Evolutionary conservation across 2,329 filamentous ascomycete genomes (phyloP), one percentile per base, ranked within the genome.

Genomic region (Aspergillus brasiliensis): DNA sequence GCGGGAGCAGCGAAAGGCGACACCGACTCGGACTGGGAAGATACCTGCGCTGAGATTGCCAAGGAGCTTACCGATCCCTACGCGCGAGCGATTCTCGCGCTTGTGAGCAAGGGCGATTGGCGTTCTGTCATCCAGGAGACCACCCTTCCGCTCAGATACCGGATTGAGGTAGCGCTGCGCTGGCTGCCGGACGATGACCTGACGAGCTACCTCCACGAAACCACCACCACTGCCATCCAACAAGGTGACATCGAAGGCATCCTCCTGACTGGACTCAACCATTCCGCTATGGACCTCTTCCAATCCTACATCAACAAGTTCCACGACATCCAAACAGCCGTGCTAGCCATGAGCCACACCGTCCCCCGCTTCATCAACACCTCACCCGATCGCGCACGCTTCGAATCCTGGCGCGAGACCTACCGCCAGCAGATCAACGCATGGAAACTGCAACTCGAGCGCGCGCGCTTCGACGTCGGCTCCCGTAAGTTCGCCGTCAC

Each of bases 31-130:
- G 84, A 85, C 51, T 87, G 87, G 78, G 81, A 84, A 63, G 83
- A 87, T 62, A 83, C 86, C 46, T 87, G 86, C 63, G 75, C 80
- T 10, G 86, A 86, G 75, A 86, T 88, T 73, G 83, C 84, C 23
- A 84, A 85, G 62, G 84, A 88, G 66, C 82, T 86, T 8, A 81
- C 82, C 0, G 85, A 89, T 60, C 83, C 85, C 0, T 88, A 87
- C 64, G 79, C 86, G 11, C 84, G 86, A 64, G 85, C 84, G 1
- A 82, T 89, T 34, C 78, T 88, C 3, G 81, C 84, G 3, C 83
- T 85, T 62, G 84, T 88, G 51, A 83, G 83, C 62, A 83, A 81
- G 37, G 84, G 83, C 1, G 80, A 86, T 64, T 88, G 86, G 86
- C 77, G 78, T 10, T 81, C 82, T 19, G 85, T 88, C 3, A 81